phyloP scores from a whole-genome alignment of 1,284 basidiomycete genomes.

The Apiotrichum gracile region DNA sequence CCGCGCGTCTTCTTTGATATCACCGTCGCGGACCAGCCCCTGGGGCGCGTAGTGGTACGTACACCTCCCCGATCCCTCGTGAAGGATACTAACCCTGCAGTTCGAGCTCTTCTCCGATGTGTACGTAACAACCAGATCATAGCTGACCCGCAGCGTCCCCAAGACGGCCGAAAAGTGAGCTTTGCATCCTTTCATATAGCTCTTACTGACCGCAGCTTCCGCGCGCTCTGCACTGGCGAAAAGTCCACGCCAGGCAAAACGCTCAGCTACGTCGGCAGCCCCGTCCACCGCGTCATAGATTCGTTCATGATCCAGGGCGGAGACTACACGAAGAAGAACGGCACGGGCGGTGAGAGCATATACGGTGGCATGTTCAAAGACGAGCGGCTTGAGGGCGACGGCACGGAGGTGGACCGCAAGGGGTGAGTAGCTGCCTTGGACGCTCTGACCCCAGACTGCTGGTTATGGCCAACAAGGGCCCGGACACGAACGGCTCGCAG shows the following conservation, averaged over 20 bases:
- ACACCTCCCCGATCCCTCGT: not conserved
- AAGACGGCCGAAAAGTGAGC: conserved; percentile 79
- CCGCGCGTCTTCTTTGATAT: conserved; percentile 67
- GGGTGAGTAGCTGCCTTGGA: conserved; percentile 28
- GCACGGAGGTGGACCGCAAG: conserved; percentile 41
- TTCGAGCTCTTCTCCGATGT: conserved; percentile 69
- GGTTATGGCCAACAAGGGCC: conserved; percentile 60
- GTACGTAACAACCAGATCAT: conserved; percentile 17
- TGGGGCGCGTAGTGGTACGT: conserved; percentile 60
- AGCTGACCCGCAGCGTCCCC: conserved; percentile 55
- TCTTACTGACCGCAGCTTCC: conserved; percentile 57
- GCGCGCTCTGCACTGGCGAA: conserved; percentile 81
- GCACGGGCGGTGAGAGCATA: conserved; percentile 51
- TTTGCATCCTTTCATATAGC: not conserved
- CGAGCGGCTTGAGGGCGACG: conserved; percentile 40
- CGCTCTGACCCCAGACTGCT: conserved; percentile 38
- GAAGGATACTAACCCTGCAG: conserved; percentile 51
- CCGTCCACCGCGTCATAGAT: conserved; percentile 71
- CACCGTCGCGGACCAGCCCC: conserved; percentile 52
- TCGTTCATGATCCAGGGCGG: conserved; percentile 86
- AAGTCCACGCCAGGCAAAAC: conserved; percentile 63
- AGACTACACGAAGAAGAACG: conserved; percentile 54
- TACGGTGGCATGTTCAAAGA: conserved; percentile 46
- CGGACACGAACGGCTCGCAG: conserved; percentile 55
- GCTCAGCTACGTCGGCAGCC: conserved; percentile 74